A percentile compares a stretch with the other conserved stretches of the same genome.
These are phyloP conservation scores for Fraxinus floribunda DNA, from an alignment of 305 asterid genomes.

Conservation along the genomic window DNA sequence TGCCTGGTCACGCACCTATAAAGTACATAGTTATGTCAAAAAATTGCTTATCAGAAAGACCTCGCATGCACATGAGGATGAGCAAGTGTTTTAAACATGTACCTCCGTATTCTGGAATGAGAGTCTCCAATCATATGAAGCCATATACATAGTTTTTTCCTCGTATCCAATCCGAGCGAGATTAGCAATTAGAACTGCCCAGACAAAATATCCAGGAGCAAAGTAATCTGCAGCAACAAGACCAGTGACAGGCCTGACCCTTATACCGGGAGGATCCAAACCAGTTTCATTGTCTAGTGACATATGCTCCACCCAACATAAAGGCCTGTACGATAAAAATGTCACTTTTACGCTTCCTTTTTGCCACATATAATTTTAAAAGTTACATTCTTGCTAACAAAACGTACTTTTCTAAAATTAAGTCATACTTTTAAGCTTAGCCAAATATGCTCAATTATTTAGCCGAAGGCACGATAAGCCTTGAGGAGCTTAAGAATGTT, in stretches of 20 bases:
- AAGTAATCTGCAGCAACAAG: slow-evolving; percentile 98
- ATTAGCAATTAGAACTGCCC: slow-evolving; percentile 94
- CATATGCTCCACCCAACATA: slow-evolving; percentile 97
- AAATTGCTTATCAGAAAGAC: not conserved
- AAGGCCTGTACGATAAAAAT: slow-evolving; percentile 54
- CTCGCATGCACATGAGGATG: not conserved
- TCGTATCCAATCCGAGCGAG: slow-evolving; percentile 92
- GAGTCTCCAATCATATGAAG: slow-evolving; percentile 97
- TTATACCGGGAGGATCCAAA: slow-evolving; percentile 77
- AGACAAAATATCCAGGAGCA: slow-evolving; percentile 93
- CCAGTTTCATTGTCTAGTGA: slow-evolving; percentile 92
- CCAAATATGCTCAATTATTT: not conserved
- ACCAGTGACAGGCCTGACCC: slow-evolving; percentile 89
- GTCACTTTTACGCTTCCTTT: not conserved
- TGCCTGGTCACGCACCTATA: slow-evolving; percentile 73
- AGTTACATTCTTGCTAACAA: not conserved
- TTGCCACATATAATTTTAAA: not conserved
- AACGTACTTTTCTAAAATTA: not conserved
- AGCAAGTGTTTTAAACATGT: slow-evolving; percentile 5
- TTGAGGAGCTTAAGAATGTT: not conserved
- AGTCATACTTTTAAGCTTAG: not conserved
- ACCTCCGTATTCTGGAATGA: slow-evolving; percentile 98
- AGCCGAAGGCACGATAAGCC: not conserved
- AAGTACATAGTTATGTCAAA: slow-evolving; percentile 6
- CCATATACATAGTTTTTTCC: slow-evolving; percentile 96